A percentile compares a stretch with the other conserved stretches of the same genome.
These are phyloP conservation scores for Ophiostoma quercus DNA, from an alignment of 2,329 filamentous ascomycete species.

Conservation along the genomic window DNA sequence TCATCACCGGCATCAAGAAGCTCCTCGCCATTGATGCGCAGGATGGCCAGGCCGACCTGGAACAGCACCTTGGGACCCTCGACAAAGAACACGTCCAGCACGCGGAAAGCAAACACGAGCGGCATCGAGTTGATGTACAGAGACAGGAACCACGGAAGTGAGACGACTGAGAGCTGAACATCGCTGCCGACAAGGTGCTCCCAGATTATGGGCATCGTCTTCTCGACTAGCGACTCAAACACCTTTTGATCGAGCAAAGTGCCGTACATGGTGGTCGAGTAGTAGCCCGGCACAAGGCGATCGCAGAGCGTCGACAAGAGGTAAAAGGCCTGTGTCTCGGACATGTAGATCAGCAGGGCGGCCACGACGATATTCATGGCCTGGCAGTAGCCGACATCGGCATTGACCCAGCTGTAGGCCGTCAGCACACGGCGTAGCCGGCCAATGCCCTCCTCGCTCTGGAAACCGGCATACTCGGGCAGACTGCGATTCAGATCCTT, in stretches of 20 bases:
- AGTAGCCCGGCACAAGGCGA: slow-evolving; percentile 89
- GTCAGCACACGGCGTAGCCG: slow-evolving; percentile 85
- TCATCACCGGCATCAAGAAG: slow-evolving; percentile 89
- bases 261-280: slow-evolving; percentile 98
- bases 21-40: slow-evolving; percentile 95
- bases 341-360: slow-evolving; percentile 97
- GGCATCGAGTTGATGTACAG: slow-evolving; percentile 99
- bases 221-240: slow-evolving; percentile 96
- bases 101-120: slow-evolving; percentile 91
- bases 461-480: slow-evolving; percentile 95
- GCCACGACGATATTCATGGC: slow-evolving; percentile 99
- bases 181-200: slow-evolving; percentile 96
- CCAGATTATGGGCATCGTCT: slow-evolving; percentile 97
- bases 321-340: slow-evolving; percentile 92
- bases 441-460: slow-evolving; percentile 91
- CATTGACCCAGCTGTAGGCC: slow-evolving; percentile 95
- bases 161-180: slow-evolving; percentile 94
- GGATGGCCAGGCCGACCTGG: slow-evolving; percentile 92
- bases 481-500: slow-evolving; percentile 95
- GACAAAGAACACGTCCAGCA: slow-evolving; percentile 95
- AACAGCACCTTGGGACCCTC: slow-evolving; percentile 97
- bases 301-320: slow-evolving; percentile 88
- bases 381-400: slow-evolving; percentile 95
- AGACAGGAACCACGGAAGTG: slow-evolving; percentile 94
- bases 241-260: slow-evolving; percentile 94